These are phyloP conservation scores for Debaryomyces udenii DNA, from an alignment of 1,139 yeast species.

Conservation along the genomic window DNA sequence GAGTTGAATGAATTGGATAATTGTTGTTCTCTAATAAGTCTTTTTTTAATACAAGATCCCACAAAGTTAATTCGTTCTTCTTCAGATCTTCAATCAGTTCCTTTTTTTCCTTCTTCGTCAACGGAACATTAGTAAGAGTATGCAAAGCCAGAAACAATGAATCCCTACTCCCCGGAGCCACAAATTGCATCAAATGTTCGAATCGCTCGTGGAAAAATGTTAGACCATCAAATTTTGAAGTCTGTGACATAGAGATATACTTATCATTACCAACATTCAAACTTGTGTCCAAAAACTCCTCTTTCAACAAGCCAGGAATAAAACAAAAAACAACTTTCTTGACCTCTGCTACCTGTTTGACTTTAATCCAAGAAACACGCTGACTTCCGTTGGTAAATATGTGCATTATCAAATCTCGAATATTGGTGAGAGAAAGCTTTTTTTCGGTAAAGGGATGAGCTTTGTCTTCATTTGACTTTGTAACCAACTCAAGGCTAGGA, in stretches of 20 bases:
- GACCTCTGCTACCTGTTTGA: conserved; percentile 24
- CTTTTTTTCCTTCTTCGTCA: conserved; percentile 57
- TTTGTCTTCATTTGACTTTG: conserved; percentile 15
- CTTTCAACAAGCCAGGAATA: conserved; percentile 65
- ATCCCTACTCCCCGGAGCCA: conserved; percentile 65
- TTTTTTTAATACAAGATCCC: conserved; percentile 53
- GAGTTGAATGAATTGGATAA: conserved; percentile 59
- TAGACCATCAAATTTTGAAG: conserved; percentile 25
- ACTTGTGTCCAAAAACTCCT: conserved; percentile 30
- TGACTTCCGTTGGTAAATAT: conserved; percentile 35
- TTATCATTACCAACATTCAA: conserved; percentile 2
- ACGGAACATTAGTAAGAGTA: conserved; percentile 57
- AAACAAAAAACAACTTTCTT: conserved; percentile 61
- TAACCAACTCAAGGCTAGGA: conserved; percentile 27
- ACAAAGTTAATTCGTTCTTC: conserved; percentile 46
- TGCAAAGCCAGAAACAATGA: conserved; percentile 57
- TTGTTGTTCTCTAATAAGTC: conserved; percentile 50
- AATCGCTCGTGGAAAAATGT: conserved; percentile 44
- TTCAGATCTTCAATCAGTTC: conserved; percentile 35
- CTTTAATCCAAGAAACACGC: conserved; percentile 44
- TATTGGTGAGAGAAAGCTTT: conserved; percentile 39
- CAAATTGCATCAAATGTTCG: conserved; percentile 43
- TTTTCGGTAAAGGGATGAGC: conserved; percentile 15
- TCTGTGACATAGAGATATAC: conserved; percentile 13
- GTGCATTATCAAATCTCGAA: conserved; percentile 57